Evolutionary conservation across 2,329 filamentous ascomycete genomes (phyloP).

Genomic region (Sordariomycetes sp.): DNA sequence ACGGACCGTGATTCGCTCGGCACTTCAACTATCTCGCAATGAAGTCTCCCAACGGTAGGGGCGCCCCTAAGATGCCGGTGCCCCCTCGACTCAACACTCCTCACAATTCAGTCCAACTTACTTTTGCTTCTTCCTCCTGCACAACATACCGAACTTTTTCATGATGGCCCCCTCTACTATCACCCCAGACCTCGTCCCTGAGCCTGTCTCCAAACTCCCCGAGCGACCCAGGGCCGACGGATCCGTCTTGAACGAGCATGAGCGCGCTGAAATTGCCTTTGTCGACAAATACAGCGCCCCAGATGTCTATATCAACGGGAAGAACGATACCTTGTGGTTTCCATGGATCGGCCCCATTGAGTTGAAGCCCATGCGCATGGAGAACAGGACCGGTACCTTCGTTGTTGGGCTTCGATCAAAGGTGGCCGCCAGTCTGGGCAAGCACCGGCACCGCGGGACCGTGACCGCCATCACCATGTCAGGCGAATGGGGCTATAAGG

Average conservation of each 20-base stretch:
- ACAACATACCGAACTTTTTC: conserved; percentile 3
- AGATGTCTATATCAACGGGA: conserved; percentile 12
- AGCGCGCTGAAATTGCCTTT: conserved; percentile 10
- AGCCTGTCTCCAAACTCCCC: conserved; percentile 6
- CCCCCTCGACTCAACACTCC: conserved; percentile 1
- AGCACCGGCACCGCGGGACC: conserved; percentile 7
- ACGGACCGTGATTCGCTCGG: conserved; percentile 1
- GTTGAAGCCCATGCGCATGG: conserved; percentile 8
- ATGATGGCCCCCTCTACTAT: conserved; percentile 5
- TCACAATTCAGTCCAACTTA: conserved; percentile 1
- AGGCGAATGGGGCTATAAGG: conserved; percentile 12
- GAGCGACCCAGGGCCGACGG: conserved; percentile 3
- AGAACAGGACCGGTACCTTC: conserved; percentile 7
- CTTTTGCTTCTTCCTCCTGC: conserved; percentile 2
- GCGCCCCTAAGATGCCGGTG: too few relatives aligned
- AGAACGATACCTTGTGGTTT: conserved; percentile 13
- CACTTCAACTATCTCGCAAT: not conserved
- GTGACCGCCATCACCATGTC: conserved; percentile 10
- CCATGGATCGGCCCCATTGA: conserved; percentile 9
- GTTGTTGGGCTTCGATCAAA: conserved; percentile 7
- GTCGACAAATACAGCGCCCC: conserved; percentile 15
- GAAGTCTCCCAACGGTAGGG: not conserved
- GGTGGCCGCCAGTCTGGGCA: conserved; percentile 7
- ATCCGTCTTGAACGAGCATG: conserved; percentile 5
- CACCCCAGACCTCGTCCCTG: conserved; percentile 5